Evolutionary conservation across 2,329 filamentous ascomycete genomes (phyloP).

Genomic region (Neurospora sp.): DNA sequence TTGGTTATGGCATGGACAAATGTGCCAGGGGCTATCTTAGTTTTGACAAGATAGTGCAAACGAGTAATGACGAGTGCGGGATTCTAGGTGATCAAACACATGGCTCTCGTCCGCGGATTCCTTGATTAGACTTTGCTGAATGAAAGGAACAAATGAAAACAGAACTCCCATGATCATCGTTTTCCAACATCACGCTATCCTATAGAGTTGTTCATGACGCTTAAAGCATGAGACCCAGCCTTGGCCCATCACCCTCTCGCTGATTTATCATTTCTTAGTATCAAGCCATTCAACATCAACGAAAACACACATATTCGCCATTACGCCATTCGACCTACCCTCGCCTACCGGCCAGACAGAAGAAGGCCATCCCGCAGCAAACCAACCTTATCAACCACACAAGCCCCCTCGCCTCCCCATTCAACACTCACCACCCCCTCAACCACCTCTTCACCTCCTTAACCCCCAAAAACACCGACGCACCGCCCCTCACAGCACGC

Average conservation of each 20-base stretch:
- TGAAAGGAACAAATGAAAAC: background rate
- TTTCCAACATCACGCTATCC: background rate
- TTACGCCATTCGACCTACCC: background rate
- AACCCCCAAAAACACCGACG: background rate
- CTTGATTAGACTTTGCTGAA: background rate
- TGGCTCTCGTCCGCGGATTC: background rate
- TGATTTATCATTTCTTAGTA: background rate
- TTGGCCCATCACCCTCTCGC: background rate
- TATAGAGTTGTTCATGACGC: background rate
- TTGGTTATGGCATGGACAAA: constrained; percentile 14
- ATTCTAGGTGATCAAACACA: constrained; percentile 8
- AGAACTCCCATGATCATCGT: background rate
- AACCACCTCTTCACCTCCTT: background rate
- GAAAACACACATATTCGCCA: background rate
- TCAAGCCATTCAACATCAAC: background rate
- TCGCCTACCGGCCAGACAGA: background rate
- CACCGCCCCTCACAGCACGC: constrained; percentile 4
- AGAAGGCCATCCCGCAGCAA: background rate
- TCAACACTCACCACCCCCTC: background rate
- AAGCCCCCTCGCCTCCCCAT: background rate
- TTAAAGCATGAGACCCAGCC: background rate
- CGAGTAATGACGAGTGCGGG: constrained; percentile 10
- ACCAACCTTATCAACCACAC: background rate
- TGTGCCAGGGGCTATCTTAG: constrained; percentile 16
- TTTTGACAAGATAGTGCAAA: constrained; percentile 16